Evolutionary conservation across 495 filamentous ascomycete genomes (phyloP), one percentile per base, ranked within the genome.

Genomic region (Astrocystis sublimbata): DNA sequence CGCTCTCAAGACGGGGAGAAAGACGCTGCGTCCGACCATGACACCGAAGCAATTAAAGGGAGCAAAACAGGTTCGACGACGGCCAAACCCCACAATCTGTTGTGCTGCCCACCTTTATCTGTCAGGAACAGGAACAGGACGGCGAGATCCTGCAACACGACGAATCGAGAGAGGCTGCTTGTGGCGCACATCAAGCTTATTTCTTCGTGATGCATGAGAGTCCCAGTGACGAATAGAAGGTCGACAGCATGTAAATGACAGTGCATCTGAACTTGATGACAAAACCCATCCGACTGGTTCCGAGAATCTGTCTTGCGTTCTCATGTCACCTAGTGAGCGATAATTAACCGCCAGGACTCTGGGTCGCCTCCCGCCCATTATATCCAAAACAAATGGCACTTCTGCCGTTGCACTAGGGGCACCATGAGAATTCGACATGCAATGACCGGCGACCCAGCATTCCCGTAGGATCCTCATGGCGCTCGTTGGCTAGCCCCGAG

Each of bases 91-190:
- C 60, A 53, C 40, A 28, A 55, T 49, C 50, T 56, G 51, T 41
- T 41, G 60, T 62, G 60, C 41, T 26, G 51, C 60, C 50, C 51
- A 56, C 60, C 50, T 45, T 36, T 26, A 23, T 31, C n/a, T 56
- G 60, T 45, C 60, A 62, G 60, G 60, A 40, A 62, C 60, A 56
- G 51, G 33, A 36, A 24, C 31, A 38, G 19, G 33, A 7, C 24
- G 38, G 40, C 47, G 17, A 26, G 31, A 12, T 31, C 50, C 21
- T 62, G 60, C 41, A 62, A 51, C 36, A 21, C 23, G 23, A 31
- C 23, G 47, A 6, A 53, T 61, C 15, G 28, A 52, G 49, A 50
- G 40, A 40, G 23, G 24, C 15, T 47, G 19, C 35, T 8, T 42
- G 46, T 61, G 40, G 43, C 28, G 26, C 50, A 5, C 13, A 17